Percentiles rank a stretch among this genome's conserved stretches.
Evolutionary conservation across 257 asterid species (phyloP).

Genomic region (Dorcoceras hygrometricum): DNA sequence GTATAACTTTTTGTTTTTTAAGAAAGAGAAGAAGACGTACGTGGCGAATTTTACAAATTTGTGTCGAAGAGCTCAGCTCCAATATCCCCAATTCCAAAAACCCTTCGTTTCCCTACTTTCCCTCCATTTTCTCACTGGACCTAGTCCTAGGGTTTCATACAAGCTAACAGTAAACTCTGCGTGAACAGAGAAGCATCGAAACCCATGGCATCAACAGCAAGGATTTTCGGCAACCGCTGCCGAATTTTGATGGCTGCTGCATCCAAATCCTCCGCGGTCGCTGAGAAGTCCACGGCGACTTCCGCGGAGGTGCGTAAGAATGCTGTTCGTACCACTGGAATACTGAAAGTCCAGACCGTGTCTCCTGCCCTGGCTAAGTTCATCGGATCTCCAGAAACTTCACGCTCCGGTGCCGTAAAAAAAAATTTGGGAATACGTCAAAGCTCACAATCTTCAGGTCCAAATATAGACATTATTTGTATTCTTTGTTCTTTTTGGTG

Average conservation of each 20-base stretch:
- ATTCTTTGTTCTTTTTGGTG: not conserved
- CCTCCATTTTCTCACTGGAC: not conserved
- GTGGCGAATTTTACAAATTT: too few species aligned
- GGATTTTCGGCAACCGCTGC: conserved; percentile 42
- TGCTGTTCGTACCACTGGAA: conserved; percentile 20
- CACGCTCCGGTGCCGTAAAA: conserved; percentile 34
- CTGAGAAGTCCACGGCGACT: conserved; percentile 4
- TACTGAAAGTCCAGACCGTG: conserved; percentile 31
- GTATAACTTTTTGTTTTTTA: too few species aligned
- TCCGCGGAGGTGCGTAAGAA: conserved; percentile 15
- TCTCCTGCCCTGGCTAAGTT: conserved; percentile 42
- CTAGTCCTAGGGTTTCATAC: conserved; percentile 34
- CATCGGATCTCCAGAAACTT: conserved; percentile 35
- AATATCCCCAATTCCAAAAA: too few species aligned
- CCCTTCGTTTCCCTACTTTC: not conserved
- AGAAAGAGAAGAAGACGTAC: too few species aligned
- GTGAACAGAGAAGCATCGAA: not conserved
- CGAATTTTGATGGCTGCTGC: conserved; percentile 49
- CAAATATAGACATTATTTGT: conserved; percentile 14
- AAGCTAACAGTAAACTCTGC: not conserved
- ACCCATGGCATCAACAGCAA: conserved; percentile 36
- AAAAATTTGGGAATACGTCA: conserved; percentile 37
- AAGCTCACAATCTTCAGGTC: conserved; percentile 35
- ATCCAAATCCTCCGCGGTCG: conserved; percentile 34
- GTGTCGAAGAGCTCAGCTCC: too few species aligned